A percentile compares a stretch with the other conserved stretches of the same genome.
Evolutionary conservation across 805 yeast genomes (phyloP).

Genomic region (Torulaspora franciscae): DNA sequence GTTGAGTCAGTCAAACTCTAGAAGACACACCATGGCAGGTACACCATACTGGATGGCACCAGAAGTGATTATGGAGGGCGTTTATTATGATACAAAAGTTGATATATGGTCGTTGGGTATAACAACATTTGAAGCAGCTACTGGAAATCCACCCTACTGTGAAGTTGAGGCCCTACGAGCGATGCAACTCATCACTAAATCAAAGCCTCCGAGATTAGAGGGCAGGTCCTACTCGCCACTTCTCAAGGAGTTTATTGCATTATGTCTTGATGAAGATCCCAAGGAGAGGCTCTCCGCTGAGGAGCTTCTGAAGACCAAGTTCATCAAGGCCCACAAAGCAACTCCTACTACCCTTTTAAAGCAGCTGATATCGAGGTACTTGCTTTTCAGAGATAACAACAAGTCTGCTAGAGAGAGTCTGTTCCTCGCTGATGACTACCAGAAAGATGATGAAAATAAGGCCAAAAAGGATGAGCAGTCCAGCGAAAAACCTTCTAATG

Average conservation of each 20-base stretch:
- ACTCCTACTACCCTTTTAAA: slow-evolving; percentile 56
- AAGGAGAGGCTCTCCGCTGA: slow-evolving; percentile 84
- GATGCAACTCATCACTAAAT: slow-evolving; percentile 86
- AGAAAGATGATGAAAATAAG: slow-evolving; percentile 13
- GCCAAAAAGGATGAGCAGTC: slow-evolving; percentile 2
- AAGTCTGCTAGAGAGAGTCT: slow-evolving; percentile 51
- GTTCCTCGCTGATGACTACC: slow-evolving; percentile 38
- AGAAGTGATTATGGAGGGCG: slow-evolving; percentile 90
- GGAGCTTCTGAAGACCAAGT: slow-evolving; percentile 68
- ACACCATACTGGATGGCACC: slow-evolving; percentile 99
- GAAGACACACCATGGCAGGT: slow-evolving; percentile 92
- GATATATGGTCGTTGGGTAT: slow-evolving; percentile 98
- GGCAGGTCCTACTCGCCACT: slow-evolving; percentile 74
- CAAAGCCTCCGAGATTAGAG: slow-evolving; percentile 91
- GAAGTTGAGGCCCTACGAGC: slow-evolving; percentile 94
- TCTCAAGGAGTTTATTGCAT: slow-evolving; percentile 82
- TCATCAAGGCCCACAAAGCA: slow-evolving; percentile 58
- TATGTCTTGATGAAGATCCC: slow-evolving; percentile 91
- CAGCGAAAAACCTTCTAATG: slow-evolving; percentile 7
- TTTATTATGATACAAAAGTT: slow-evolving; percentile 80
- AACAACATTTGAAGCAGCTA: slow-evolving; percentile 88
- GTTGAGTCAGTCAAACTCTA: slow-evolving; percentile 63
- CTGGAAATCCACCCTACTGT: slow-evolving; percentile 96
- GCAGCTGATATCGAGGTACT: slow-evolving; percentile 69
- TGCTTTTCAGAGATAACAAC: slow-evolving; percentile 68